Base-by-base conservation (phyloP, 805 yeast genomes). In the Yamadazyma ubonensis region DNA sequence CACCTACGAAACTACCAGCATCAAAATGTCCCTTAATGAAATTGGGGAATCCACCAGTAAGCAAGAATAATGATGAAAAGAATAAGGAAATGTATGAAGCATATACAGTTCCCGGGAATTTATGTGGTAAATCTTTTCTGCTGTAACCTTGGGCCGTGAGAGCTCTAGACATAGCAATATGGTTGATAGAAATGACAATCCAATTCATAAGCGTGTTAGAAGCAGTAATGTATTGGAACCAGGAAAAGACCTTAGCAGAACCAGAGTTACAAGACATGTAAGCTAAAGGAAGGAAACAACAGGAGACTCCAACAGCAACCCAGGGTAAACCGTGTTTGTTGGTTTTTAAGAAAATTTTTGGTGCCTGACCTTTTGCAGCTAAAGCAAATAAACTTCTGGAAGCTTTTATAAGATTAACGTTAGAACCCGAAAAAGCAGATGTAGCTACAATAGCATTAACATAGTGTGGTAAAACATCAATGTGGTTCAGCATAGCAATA, bases 21-120 rank as follows among this genome's bases (percentile, higher is more conserved):
- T 66, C 71, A 67, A 79, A 81, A 14, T 69, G 67, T 4, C 71
- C 71, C 61, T 35, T 41, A 43, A 83, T 72, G 59, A 83, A 83
- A 5, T 77, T 81, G 3, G 76, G 79, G 55, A 80, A 84, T 38
- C 90, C 90, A 49, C 83, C 84, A 10, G 89, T 82, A 11, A 83
- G 20, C 4, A 70, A 44, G 42, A 81, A 39, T 37, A 67, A 59
- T 2, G 60, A 66, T 7, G 58, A 57, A 41, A 55, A 66, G 8
- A 67, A 65, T 21, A 61, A 49, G 12, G 58, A 59, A 34, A 55
- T 57, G 41, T 53, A 61, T 5, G 66, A 51, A 5, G 61, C 66
- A 31, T 33, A 61, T 15, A 59, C 61, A 36, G 61, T 60, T 38
- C 60, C 53, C 6, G 50, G 49, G 6, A 63, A 52, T 16, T 34